Evolutionary conservation across 108 stramenopile genomes (phyloP).

Genomic region (Skeletonema costatum): DNA sequence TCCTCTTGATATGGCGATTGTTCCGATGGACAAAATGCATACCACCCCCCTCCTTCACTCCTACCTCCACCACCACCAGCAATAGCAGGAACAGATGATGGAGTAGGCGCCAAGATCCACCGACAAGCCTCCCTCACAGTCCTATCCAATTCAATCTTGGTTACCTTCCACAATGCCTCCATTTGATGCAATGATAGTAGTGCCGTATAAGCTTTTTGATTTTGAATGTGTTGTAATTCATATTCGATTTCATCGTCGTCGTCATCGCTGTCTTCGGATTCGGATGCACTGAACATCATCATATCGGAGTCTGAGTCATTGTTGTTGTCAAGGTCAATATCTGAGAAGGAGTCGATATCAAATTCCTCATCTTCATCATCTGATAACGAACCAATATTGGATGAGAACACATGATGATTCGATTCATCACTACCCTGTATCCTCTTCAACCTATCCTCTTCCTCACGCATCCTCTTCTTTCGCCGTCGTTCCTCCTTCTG

Average conservation of each 20-base stretch:
- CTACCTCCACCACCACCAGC: not conserved
- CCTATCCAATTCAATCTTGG: slow-evolving; percentile 78
- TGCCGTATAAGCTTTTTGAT: slow-evolving; percentile 58
- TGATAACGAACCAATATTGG: slow-evolving; percentile 9
- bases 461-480: not conserved
- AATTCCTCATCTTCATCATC: slow-evolving; percentile 12
- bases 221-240: slow-evolving; percentile 45
- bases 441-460: not conserved
- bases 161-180: slow-evolving; percentile 83
- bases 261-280: not conserved
- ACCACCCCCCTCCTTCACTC: slow-evolving; percentile 26
- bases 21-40: slow-evolving; percentile 68
- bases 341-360: not conserved
- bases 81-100: not conserved
- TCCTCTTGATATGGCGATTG: slow-evolving; percentile 18
- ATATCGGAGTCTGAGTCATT: not conserved
- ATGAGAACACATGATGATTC: not conserved
- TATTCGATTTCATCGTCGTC: slow-evolving; percentile 40
- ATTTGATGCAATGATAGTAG: slow-evolving; percentile 68
- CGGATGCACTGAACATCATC: not conserved
- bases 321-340: slow-evolving; percentile 1
- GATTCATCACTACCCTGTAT: not conserved
- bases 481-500: not conserved
- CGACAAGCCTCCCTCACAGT: slow-evolving; percentile 69
- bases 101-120: slow-evolving; percentile 48